Conservation (phyloP, 2,329 filamentous ascomycete species). For the Pseudocercospora pini-densiflorae region DNA sequence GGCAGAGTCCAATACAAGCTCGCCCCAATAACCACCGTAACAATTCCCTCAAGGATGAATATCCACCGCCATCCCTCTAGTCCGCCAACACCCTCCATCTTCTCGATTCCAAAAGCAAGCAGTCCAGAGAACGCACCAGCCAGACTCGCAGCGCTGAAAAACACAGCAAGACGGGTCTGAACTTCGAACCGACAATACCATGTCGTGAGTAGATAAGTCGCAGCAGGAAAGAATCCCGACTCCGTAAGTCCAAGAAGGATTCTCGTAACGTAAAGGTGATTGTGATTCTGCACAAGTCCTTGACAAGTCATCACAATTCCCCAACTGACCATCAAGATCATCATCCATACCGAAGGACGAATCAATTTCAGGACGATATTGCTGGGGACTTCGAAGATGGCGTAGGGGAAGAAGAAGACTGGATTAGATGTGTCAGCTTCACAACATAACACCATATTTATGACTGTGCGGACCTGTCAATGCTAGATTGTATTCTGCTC, state of each 20-base stretch:
- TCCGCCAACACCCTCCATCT: slow-evolving; percentile 39
- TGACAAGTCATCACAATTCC: slow-evolving; percentile 38
- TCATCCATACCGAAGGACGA: slow-evolving; percentile 43
- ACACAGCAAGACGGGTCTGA: slow-evolving; percentile 52
- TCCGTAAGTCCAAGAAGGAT: slow-evolving; percentile 32
- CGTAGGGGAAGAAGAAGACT: slow-evolving; percentile 49
- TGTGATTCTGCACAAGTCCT: slow-evolving; percentile 36
- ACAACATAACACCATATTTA: too few relatives aligned
- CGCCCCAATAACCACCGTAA: slow-evolving; percentile 49
- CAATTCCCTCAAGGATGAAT: slow-evolving; percentile 31
- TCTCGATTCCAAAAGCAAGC: slow-evolving; percentile 51
- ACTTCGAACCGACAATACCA: slow-evolving; percentile 54
- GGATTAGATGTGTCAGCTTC: too few relatives aligned
- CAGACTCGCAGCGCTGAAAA: slow-evolving; percentile 54
- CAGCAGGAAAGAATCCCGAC: slow-evolving; percentile 26
- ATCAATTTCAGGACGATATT: slow-evolving; percentile 48
- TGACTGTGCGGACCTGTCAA: slow-evolving; percentile 31
- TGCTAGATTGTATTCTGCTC: slow-evolving; percentile 47
- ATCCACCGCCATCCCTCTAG: slow-evolving; percentile 37
- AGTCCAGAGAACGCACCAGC: slow-evolving; percentile 59
- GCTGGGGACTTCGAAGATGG: slow-evolving; percentile 43
- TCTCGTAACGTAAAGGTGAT: slow-evolving; percentile 34
- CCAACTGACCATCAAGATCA: slow-evolving; percentile 38
- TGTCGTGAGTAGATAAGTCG: slow-evolving; percentile 42
- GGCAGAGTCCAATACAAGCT: slow-evolving; percentile 53